These are phyloP conservation scores for Ascochyta clinopodiicola DNA, from an alignment of 2,329 filamentous ascomycete genomes.

Conservation along the genomic window DNA sequence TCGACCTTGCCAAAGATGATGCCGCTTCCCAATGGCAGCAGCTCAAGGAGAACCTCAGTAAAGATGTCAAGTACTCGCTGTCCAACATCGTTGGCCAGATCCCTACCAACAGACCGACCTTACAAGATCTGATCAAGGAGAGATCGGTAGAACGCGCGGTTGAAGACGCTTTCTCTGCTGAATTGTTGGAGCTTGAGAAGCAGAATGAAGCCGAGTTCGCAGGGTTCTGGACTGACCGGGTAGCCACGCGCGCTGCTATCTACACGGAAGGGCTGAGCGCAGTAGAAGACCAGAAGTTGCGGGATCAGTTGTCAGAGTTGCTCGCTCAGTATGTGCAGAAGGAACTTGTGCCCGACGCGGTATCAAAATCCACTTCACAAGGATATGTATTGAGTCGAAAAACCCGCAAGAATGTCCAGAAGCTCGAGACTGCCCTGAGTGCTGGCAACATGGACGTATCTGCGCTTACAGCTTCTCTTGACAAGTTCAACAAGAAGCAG, in stretches of 20 bases:
- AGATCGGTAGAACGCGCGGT: conserved; percentile 26
- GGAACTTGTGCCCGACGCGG: conserved; percentile 43
- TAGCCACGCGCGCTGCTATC: conserved; percentile 31
- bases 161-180: conserved; percentile 33
- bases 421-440: conserved; percentile 33
- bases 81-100: conserved; percentile 23
- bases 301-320: conserved; percentile 43
- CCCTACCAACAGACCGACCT: conserved; percentile 12
- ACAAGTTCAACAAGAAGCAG: conserved; percentile 47
- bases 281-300: conserved; percentile 40
- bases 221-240: conserved; percentile 42
- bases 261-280: conserved; percentile 34
- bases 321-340: conserved; percentile 38
- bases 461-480: conserved; percentile 24
- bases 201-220: conserved; percentile 40
- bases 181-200: conserved; percentile 36
- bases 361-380: conserved; percentile 41
- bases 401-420: conserved; percentile 40
- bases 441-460: conserved; percentile 20
- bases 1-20: conserved; percentile 24
- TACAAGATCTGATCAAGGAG: conserved; percentile 25
- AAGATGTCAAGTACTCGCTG: conserved; percentile 34
- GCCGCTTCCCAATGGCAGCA: conserved; percentile 35
- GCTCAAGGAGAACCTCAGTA: conserved; percentile 24
- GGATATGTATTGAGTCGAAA: conserved; percentile 40